Conservation (phyloP, 1,139 yeast genomes). For the Candida sp. region DNA sequence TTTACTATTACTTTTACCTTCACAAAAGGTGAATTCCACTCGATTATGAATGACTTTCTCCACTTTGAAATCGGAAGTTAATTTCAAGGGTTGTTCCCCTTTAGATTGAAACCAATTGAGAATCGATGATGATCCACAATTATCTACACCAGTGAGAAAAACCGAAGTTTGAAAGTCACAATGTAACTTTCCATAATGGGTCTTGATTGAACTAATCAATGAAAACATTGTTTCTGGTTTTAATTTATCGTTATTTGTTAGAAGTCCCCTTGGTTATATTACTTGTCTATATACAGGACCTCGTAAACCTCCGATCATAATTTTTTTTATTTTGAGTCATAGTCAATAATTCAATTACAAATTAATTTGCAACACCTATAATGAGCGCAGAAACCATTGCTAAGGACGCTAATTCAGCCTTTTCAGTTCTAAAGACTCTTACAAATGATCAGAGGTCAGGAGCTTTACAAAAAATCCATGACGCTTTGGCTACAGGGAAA, state of each 20-base stretch:
- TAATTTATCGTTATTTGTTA: no score
- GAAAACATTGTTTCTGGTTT: background rate
- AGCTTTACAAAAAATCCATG: conserved; percentile 72
- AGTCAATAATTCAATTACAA: background rate
- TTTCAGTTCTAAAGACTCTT: conserved; percentile 75
- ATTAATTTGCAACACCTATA: background rate
- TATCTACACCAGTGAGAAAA: background rate
- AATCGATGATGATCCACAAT: background rate
- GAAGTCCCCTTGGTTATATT: no score
- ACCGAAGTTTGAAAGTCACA: background rate
- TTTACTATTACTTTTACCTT: background rate
- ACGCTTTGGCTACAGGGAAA: conserved; percentile 57
- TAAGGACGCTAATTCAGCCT: conserved; percentile 70
- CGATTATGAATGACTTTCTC: background rate
- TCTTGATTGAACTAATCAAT: background rate
- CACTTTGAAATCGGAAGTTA: background rate
- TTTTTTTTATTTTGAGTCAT: background rate
- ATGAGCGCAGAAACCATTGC: conserved; percentile 69
- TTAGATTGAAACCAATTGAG: background rate
- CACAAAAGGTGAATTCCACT: background rate
- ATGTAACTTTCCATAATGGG: background rate
- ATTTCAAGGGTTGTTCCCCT: background rate
- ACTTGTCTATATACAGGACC: background rate
- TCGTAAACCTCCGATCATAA: background rate
- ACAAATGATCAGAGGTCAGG: conserved; percentile 67